Percentiles rank a stretch among this genome's conserved stretches.
Conservation (phyloP, 805 yeast species). For the Torulaspora delbrueckii region DNA sequence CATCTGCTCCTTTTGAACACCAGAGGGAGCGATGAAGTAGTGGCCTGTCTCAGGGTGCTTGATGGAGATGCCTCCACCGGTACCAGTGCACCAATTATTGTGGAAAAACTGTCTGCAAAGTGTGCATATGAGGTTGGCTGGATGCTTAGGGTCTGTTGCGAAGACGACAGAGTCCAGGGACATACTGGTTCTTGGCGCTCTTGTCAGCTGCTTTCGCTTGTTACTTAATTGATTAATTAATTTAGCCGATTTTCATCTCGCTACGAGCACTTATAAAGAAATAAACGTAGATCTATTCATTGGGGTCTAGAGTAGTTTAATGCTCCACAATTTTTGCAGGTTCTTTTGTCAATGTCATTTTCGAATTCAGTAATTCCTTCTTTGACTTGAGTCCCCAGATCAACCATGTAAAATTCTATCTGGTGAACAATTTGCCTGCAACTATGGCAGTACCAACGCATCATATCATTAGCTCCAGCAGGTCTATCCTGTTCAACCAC, state of each 20-base stretch:
- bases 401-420: slow-evolving; percentile 64
- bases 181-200: not conserved
- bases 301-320: slow-evolving; percentile 63
- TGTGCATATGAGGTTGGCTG: slow-evolving; percentile 81
- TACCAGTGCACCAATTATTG: slow-evolving; percentile 90
- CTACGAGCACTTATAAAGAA: not conserved
- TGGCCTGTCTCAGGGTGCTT: slow-evolving; percentile 40
- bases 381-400: slow-evolving; percentile 87
- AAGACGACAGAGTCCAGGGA: slow-evolving; percentile 27
- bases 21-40: slow-evolving; percentile 87
- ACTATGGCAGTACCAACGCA: slow-evolving; percentile 81
- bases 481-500: slow-evolving; percentile 94
- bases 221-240: too few relatives aligned
- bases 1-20: slow-evolving; percentile 90
- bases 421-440: slow-evolving; percentile 67
- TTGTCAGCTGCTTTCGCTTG: not conserved
- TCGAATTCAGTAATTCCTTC: slow-evolving; percentile 73
- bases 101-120: slow-evolving; percentile 71
- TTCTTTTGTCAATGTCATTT: slow-evolving; percentile 53
- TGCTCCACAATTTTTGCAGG: slow-evolving; percentile 72
- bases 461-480: slow-evolving; percentile 56
- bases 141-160: slow-evolving; percentile 56
- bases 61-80: slow-evolving; percentile 93
- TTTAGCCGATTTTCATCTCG: not conserved
- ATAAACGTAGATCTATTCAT: not conserved